A percentile compares a stretch with the other conserved stretches of the same genome.
Evolutionary conservation across 768 basidiomycete genomes (phyloP).

Genomic region (Hemileccinum impolitum): DNA sequence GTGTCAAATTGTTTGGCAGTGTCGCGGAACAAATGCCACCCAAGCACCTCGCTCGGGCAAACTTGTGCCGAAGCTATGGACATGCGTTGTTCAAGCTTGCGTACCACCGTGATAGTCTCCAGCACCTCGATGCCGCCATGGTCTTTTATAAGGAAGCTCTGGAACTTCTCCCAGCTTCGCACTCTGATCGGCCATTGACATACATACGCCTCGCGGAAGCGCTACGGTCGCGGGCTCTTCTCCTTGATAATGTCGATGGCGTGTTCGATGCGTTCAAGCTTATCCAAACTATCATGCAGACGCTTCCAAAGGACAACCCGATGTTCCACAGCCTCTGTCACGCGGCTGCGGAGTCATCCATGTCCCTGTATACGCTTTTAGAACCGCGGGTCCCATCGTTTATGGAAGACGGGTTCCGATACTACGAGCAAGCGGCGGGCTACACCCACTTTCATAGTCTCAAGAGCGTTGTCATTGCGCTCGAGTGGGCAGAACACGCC

Average conservation of each 20-base stretch:
- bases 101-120: not conserved
- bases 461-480: slow-evolving; percentile 5
- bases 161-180: slow-evolving; percentile 6
- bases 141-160: slow-evolving; percentile 5
- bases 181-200: slow-evolving; percentile 6
- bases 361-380: not conserved
- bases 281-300: not conserved
- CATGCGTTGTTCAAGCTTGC: slow-evolving; percentile 6
- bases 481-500: slow-evolving; percentile 17
- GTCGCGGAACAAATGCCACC: slow-evolving; percentile 10
- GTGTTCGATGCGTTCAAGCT: not conserved
- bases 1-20: slow-evolving; percentile 10
- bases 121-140: slow-evolving; percentile 11
- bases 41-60: slow-evolving; percentile 6
- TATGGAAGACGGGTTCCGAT: slow-evolving; percentile 14
- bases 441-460: slow-evolving; percentile 1
- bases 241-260: not conserved
- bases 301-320: slow-evolving; percentile 9
- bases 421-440: slow-evolving; percentile 13
- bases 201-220: slow-evolving; percentile 1
- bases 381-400: not conserved
- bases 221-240: not conserved
- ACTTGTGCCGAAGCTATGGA: slow-evolving; percentile 13
- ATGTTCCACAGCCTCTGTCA: not conserved
- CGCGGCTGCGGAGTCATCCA: not conserved